Base-by-base conservation (phyloP, 345 rosid species). In the Aethionema arabicum region DNA sequence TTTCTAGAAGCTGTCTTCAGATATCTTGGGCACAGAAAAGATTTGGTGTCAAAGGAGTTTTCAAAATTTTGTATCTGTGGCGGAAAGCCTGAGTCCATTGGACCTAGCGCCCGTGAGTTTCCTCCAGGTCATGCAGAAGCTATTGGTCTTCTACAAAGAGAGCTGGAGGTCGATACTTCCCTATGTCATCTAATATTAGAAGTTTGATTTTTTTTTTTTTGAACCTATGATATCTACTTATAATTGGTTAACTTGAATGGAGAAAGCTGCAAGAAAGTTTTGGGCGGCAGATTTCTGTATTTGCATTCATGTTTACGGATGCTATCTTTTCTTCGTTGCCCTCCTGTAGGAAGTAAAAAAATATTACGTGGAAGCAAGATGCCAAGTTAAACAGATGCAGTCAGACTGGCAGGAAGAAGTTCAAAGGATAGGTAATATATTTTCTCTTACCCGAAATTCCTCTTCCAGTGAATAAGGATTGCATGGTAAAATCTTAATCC, bases 41-140 rank as follows among this genome's bases (percentile, higher is more conserved):
- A 73, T 46, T 35, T 79, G 66, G 95, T 76, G 39, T 77, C 95
- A 31, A 79, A 64, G 47, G 91, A 93, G 65, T 73, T 85, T 77
- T 90, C 91, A 51, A 83, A 80, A 63, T 90, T 85, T 65, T 93
- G 99, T 58, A 66, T 72, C 14, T 93, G 99, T 69, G 85, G 82
- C 21, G 95, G 88, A 49, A 80, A 84, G 78, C 64, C 61, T 11
- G 78, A 77, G 66, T 63, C 32, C 41, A 53, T 62, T 58, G 69
- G 27, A 64, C 78, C 65, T n/a, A 58, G 45, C 21, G 9, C 65
- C 41, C 63, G 30, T 8, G 70, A 68, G 46, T 72, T 68, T 65
- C 51, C 69, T 65, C 46, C 72, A 56, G 64, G 50, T 69, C 72
- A 80, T 59, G 60, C 59, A 37, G 74, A 80, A 54, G 47, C 74